Percentiles rank a stretch among this genome's conserved stretches.
These are phyloP conservation scores for Colletotrichum sp. DNA, from an alignment of 2,329 filamentous ascomycete genomes.

Conservation along the genomic window DNA sequence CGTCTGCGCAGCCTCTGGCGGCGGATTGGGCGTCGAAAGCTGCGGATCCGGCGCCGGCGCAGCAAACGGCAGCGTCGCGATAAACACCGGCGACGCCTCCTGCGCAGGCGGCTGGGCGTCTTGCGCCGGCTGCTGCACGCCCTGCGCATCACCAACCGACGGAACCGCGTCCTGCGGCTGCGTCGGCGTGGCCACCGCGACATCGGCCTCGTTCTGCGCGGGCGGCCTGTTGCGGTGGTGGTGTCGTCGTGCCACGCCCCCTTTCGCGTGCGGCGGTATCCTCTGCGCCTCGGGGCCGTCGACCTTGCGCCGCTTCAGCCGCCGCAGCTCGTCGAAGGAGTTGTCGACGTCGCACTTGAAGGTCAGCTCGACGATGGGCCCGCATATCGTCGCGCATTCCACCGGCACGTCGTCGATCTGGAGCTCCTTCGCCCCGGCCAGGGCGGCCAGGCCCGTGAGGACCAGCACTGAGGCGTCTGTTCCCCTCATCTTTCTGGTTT, in stretches of 20 bases:
- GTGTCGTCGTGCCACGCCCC: neutral
- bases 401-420: conserved; percentile 41
- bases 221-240: neutral
- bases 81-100: neutral
- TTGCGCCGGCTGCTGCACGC: neutral
- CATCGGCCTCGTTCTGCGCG: neutral
- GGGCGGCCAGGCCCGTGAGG: conserved; percentile 32
- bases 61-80: conserved; percentile 6
- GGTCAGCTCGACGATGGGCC: conserved; percentile 47
- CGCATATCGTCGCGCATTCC: conserved; percentile 45
- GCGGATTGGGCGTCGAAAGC: neutral
- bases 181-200: neutral
- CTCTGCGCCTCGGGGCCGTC: neutral
- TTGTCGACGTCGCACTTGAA: conserved; percentile 35
- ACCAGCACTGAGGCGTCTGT: conserved; percentile 28
- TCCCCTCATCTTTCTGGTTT: conserved; percentile 28
- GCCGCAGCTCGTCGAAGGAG: conserved; percentile 24
- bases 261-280: neutral
- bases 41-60: neutral
- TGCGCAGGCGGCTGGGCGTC: neutral
- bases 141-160: neutral
- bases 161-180: neutral
- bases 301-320: conserved; percentile 30
- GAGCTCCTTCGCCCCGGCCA: conserved; percentile 34
- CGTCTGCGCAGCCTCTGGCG: neutral